Evolutionary conservation across 2,329 filamentous ascomycete genomes (phyloP).

Genomic region (Niveomyces coronatus): DNA sequence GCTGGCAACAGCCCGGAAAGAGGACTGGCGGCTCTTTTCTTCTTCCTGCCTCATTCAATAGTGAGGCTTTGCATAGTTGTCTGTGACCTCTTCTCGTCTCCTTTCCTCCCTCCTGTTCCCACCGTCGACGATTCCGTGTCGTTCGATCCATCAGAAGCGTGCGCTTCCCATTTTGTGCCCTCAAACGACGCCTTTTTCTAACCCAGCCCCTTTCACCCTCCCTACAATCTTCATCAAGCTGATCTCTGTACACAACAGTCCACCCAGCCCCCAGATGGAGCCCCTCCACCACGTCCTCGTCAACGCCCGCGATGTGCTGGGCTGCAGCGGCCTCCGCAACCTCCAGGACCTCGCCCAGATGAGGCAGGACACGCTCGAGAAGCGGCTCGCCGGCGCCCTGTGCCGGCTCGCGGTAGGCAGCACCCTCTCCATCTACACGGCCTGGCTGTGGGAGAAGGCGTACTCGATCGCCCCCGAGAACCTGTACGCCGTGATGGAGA

Average conservation of each 20-base stretch:
- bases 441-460: conserved; percentile 19
- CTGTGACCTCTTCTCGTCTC: too few relatives aligned
- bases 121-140: too few relatives aligned
- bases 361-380: conserved; percentile 16
- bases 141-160: too few relatives aligned
- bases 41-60: too few relatives aligned
- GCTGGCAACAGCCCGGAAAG: conserved; percentile 1
- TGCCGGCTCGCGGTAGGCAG: conserved; percentile 9
- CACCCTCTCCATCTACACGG: conserved; percentile 17
- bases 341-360: conserved; percentile 16
- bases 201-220: too few relatives aligned
- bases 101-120: neutral
- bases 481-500: neutral
- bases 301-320: conserved; percentile 15
- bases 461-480: neutral
- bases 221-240: neutral
- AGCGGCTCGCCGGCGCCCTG: conserved; percentile 11
- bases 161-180: too few relatives aligned
- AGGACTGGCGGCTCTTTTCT: too few relatives aligned
- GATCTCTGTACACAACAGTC: too few relatives aligned
- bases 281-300: conserved; percentile 9
- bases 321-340: conserved; percentile 15
- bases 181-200: too few relatives aligned
- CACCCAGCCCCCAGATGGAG: conserved; percentile 14
- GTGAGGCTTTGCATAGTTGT: too few relatives aligned